phyloP scores from a whole-genome alignment of 495 filamentous ascomycete genomes.

The Sabuloglossum arenarium region DNA sequence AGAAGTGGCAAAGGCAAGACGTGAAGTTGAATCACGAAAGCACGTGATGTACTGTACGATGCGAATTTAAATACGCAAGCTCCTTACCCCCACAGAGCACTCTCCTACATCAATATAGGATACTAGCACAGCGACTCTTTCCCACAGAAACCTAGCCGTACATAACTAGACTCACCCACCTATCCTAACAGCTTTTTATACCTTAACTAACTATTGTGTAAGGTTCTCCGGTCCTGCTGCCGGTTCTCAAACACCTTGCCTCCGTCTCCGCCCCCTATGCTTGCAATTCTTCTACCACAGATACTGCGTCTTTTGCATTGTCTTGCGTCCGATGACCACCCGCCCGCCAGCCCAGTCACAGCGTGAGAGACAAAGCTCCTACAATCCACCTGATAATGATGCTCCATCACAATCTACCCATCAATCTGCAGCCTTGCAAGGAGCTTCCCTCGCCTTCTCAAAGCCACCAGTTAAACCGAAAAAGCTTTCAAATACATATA shows the following conservation, averaged over 20 bases:
- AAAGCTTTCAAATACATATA: background rate
- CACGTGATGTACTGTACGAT: background rate
- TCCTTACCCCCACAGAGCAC: too few relatives aligned
- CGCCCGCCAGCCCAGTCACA: background rate
- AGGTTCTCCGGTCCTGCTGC: background rate
- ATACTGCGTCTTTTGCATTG: background rate
- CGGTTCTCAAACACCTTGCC: too few relatives aligned
- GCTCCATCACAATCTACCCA: background rate
- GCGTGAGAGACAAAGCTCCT: background rate
- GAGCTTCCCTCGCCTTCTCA: slow-evolving; percentile 1
- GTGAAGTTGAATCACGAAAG: background rate
- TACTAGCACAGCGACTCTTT: too few relatives aligned
- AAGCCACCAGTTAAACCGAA: background rate
- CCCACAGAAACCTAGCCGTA: too few relatives aligned
- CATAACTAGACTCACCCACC: too few relatives aligned
- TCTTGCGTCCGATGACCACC: background rate
- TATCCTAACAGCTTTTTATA: too few relatives aligned
- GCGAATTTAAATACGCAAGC: background rate
- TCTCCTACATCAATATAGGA: too few relatives aligned
- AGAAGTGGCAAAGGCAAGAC: background rate
- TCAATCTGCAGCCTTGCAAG: background rate
- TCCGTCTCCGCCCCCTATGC: background rate
- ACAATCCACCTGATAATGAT: background rate
- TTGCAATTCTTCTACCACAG: background rate
- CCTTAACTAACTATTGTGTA: background rate